These are phyloP conservation scores for Suhomyces atakaporum DNA, from an alignment of 1,139 yeast species.

Conservation along the genomic window DNA sequence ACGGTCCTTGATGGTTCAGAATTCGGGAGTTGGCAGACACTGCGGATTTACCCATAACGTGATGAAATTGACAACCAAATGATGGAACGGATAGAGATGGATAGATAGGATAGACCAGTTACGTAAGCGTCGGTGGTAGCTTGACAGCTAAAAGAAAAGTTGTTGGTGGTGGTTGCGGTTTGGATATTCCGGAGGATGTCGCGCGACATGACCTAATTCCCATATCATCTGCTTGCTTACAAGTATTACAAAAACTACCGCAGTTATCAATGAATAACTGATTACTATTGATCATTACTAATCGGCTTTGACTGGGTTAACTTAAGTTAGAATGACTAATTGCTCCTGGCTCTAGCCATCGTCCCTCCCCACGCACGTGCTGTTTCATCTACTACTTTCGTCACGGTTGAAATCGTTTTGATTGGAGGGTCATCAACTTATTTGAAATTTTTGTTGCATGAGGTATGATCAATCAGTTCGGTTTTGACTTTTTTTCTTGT, in stretches of 20 bases:
- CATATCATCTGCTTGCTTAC: not conserved
- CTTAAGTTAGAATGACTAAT: no score
- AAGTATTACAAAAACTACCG: no score
- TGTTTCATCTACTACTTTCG: no score
- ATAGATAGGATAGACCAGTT: not conserved
- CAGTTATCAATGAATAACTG: no score
- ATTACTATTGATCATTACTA: no score
- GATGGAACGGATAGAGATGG: no score
- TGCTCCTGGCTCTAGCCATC: no score
- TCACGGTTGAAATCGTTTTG: no score
- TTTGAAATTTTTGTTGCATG: not conserved
- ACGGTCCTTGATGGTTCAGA: slow-evolving; percentile 12
- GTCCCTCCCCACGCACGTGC: no score
- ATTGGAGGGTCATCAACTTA: no score
- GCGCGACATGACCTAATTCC: slow-evolving; percentile 2
- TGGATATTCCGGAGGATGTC: slow-evolving; percentile 10
- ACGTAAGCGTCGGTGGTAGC: slow-evolving; percentile 2
- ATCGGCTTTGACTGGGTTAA: no score
- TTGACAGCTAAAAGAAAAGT: slow-evolving; percentile 8
- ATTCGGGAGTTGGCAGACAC: slow-evolving; percentile 15
- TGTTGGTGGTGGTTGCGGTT: slow-evolving; percentile 10
- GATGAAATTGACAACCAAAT: no score
- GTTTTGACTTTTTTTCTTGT: not conserved
- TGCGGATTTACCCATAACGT: slow-evolving; percentile 16
- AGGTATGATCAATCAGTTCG: not conserved